phyloP scores from a whole-genome alignment of 2,329 filamentous ascomycete species.

The Colletotrichum simmondsii region DNA sequence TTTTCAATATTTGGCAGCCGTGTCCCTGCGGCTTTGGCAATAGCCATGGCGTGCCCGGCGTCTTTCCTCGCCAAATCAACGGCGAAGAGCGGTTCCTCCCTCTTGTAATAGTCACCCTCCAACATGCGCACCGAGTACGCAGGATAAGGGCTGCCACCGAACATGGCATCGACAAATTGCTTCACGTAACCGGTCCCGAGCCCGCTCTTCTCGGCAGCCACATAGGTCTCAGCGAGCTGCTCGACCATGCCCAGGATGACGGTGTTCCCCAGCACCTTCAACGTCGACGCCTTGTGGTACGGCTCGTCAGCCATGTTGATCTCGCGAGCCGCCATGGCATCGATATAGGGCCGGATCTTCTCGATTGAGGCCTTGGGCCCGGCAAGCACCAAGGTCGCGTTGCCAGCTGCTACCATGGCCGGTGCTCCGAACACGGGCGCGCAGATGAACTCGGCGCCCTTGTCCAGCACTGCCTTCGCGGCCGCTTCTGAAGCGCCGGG shows the following conservation, averaged over 20 bases:
- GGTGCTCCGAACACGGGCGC: constrained; percentile 77
- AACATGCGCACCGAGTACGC: constrained; percentile 82
- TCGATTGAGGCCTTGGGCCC: constrained; percentile 70
- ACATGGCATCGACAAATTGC: constrained; percentile 77
- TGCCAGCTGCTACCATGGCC: constrained; percentile 75
- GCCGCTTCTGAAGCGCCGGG: constrained; percentile 80
- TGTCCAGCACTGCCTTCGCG: constrained; percentile 64
- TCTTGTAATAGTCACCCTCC: constrained; percentile 79
- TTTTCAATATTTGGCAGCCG: constrained; percentile 73
- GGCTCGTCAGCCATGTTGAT: constrained; percentile 79
- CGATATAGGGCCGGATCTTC: constrained; percentile 76
- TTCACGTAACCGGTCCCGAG: constrained; percentile 78
- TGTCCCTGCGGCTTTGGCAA: constrained; percentile 73
- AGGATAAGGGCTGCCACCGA: constrained; percentile 76
- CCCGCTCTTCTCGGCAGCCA: constrained; percentile 83
- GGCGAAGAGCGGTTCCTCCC: constrained; percentile 83
- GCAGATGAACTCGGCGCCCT: constrained; percentile 80
- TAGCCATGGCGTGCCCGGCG: constrained; percentile 74
- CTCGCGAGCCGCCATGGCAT: constrained; percentile 76
- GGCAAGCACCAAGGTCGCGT: constrained; percentile 79
- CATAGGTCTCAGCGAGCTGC: constrained; percentile 80
- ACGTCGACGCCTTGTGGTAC: constrained; percentile 73
- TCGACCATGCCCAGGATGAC: constrained; percentile 88
- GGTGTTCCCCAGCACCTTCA: constrained; percentile 89
- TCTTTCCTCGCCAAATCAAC: constrained; percentile 89